Base-by-base conservation (phyloP, 371 early-diverging fungal genomes). In the Nematocida major region DNA sequence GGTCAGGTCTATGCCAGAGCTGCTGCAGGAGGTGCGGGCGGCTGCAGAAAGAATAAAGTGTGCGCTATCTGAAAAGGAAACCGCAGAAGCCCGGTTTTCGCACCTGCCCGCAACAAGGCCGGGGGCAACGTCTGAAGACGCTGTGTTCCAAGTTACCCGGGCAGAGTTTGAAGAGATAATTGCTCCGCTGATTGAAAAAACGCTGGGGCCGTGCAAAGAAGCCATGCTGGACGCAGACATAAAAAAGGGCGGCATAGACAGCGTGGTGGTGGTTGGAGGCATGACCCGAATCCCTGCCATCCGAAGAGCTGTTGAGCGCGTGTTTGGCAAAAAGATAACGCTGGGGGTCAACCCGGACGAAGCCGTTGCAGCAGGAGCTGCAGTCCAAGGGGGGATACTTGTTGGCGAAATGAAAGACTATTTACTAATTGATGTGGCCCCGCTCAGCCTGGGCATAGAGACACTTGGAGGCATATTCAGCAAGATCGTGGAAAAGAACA, bases 251-350 rank as follows among this genome's bases (percentile, higher is more conserved):
- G 91, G 92, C 28, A 89, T 99, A 70, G 88, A 89, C 81, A 95
- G 97, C 83, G 93, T 97, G 36, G 91, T 99, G 78, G 87, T 99
- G 68, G 99, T 99, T 48, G 99, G 99, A 81, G 99, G 99, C 81
- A 94, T 94, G 95, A 91, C 94, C 40, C 90, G 96, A 82, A 91
- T 96, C 87, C 97, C 97, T 79, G 92, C 91, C 86, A 94, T 98
- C 24, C 87, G 92, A 79, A 92, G 92, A 67, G 88, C 91, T 0
- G 96, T 96, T 83, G 90, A 91, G 85, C 67, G 82, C 28, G 86
- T 92, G 67, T 97, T 97, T 83, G 90, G 91, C 47, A 88, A 88
- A 34, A 91, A 93, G 49, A 95, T 96, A 15, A 88, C 89, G 83
- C 91, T 91, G 86, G 87, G 89, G 61, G 93, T 97, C 81, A 93